Conservation (phyloP, 2,329 filamentous ascomycete genomes). For the Curvularia spicifera region DNA sequence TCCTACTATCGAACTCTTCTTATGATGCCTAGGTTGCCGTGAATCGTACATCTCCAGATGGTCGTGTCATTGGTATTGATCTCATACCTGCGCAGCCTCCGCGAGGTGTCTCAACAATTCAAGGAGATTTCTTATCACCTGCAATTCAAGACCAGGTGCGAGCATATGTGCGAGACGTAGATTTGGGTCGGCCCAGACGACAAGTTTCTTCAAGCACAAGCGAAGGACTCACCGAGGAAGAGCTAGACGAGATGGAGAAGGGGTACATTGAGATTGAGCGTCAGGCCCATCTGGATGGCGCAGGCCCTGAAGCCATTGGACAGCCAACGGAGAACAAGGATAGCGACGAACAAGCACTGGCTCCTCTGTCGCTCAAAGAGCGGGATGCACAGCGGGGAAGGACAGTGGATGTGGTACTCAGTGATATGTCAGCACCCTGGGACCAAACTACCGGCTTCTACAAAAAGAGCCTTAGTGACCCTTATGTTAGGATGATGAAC, state of each 20-base stretch:
- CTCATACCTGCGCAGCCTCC: conserved; percentile 92
- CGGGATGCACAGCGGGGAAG: conserved; percentile 56
- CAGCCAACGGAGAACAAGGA: conserved; percentile 20
- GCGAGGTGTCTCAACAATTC: conserved; percentile 88
- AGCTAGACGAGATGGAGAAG: conserved; percentile 52
- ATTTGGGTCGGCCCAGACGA: conserved; percentile 60
- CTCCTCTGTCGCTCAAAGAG: conserved; percentile 39
- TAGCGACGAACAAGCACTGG: conserved; percentile 33
- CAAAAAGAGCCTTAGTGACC: conserved; percentile 91
- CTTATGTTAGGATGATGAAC: conserved; percentile 99
- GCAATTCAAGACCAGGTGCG: conserved; percentile 77
- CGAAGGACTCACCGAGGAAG: conserved; percentile 46
- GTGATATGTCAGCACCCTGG: conserved; percentile 99
- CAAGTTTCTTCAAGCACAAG: conserved; percentile 35
- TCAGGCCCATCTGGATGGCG: conserved; percentile 48
- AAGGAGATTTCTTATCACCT: conserved; percentile 87
- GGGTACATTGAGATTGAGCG: conserved; percentile 73
- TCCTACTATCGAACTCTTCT: neutral
- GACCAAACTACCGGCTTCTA: conserved; percentile 77
- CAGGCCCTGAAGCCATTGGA: conserved; percentile 26
- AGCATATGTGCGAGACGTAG: conserved; percentile 72
- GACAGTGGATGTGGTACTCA: conserved; percentile 89
- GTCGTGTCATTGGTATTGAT: conserved; percentile 88
- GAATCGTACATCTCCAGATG: conserved; percentile 75
- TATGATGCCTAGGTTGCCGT: conserved; percentile 71